phyloP scores from a whole-genome alignment of 768 basidiomycete genomes.

The Mycena epipterygia region DNA sequence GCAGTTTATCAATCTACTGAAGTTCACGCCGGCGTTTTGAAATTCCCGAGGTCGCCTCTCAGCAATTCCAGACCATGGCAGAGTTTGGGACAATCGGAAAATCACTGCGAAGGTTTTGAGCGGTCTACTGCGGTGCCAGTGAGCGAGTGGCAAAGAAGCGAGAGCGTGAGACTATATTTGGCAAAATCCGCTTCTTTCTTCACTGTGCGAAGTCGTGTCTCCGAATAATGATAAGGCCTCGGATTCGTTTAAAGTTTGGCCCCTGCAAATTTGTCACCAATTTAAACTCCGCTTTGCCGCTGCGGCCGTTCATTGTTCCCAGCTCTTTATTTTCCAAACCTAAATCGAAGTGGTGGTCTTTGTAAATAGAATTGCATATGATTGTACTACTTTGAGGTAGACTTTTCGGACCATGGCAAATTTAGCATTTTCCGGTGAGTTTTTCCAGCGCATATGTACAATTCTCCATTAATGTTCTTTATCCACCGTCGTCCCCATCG shows the following conservation, averaged over 20 bases:
- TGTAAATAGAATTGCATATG: no score
- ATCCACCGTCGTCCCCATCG: constrained; percentile 20
- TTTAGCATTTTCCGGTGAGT: constrained; percentile 7
- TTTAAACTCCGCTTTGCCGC: no score
- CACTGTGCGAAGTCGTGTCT: no score
- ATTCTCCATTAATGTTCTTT: constrained; percentile 21
- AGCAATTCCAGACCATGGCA: constrained; percentile 3
- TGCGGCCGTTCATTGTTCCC: no score
- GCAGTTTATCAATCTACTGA: no score
- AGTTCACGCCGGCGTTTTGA: no score
- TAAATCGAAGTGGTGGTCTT: no score
- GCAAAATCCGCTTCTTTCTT: background rate
- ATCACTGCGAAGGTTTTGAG: background rate
- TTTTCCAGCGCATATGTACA: constrained; percentile 23
- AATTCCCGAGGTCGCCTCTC: background rate
- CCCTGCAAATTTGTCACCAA: no score
- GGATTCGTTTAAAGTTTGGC: no score
- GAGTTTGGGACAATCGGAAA: constrained; percentile 1
- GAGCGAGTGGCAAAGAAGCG: background rate
- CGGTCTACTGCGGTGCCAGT: background rate
- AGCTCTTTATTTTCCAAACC: no score
- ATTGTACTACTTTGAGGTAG: no score
- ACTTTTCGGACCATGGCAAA: constrained; percentile 12
- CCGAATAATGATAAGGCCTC: no score
- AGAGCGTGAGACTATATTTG: background rate